These are phyloP conservation scores for Coccomyxa sp. DNA, from an alignment of 139 green algal genomes.

Conservation along the genomic window DNA sequence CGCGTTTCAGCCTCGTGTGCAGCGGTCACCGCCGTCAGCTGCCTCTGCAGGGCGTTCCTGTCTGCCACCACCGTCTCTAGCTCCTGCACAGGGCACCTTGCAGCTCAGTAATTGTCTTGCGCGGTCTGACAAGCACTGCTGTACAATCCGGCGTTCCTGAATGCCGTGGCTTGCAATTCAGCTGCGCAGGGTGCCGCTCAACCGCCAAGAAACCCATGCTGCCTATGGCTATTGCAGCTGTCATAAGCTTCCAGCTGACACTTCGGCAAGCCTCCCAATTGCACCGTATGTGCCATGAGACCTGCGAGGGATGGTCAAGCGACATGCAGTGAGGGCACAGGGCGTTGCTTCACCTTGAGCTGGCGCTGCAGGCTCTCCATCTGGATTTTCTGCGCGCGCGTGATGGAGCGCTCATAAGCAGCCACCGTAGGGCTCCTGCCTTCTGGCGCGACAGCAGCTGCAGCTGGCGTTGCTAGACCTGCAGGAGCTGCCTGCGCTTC, in stretches of 20 bases:
- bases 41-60: neutral
- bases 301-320: neutral
- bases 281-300: neutral
- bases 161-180: neutral
- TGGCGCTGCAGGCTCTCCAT: neutral
- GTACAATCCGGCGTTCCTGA: neutral
- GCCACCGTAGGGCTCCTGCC: neutral
- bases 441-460: no score
- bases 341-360: no score
- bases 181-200: neutral
- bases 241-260: neutral
- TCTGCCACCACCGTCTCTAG: neutral
- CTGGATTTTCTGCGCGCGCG: neutral
- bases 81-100: neutral
- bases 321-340: neutral
- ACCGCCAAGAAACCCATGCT: no score
- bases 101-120: neutral
- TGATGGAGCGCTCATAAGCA: neutral
- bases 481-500: no score
- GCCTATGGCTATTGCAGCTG: neutral
- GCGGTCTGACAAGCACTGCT: neutral
- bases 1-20: neutral
- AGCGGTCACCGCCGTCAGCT: neutral
- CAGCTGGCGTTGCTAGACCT: no score
- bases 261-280: neutral